A percentile compares a stretch with the other conserved stretches of the same genome.
Conservation (phyloP, 2,329 filamentous ascomycete genomes). For the Pseudocercospora crystallina region DNA sequence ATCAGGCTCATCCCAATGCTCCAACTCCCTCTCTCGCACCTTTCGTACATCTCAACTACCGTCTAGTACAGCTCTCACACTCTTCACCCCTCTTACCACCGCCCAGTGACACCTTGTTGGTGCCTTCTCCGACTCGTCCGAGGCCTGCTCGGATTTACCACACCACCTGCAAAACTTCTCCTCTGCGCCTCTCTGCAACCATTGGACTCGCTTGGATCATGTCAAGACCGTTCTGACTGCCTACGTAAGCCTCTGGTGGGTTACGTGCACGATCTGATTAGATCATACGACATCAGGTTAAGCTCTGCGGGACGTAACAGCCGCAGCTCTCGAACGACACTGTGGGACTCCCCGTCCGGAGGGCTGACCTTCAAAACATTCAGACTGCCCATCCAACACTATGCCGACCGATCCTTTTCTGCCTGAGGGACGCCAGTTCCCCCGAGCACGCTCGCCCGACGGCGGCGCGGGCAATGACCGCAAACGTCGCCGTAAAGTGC, state of each 20-base stretch:
- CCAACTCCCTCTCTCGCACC: too few species aligned
- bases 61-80: too few species aligned
- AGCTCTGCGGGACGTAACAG: too few species aligned
- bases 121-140: too few species aligned
- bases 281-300: conserved; percentile 3
- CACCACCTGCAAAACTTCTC: too few species aligned
- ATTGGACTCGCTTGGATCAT: conserved; percentile 2
- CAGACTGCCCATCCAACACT: not conserved
- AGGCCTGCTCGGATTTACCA: too few species aligned
- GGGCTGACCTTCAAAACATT: not conserved
- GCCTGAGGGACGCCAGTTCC: conserved; percentile 22
- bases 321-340: not conserved
- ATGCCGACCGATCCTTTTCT: conserved; percentile 25
- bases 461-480: conserved; percentile 30
- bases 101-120: too few species aligned
- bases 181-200: not conserved
- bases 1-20: too few species aligned
- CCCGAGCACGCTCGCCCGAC: conserved; percentile 21
- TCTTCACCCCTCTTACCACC: too few species aligned
- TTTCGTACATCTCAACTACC: too few species aligned
- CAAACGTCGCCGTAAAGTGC: conserved; percentile 48
- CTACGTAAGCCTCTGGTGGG: not conserved
- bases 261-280: conserved; percentile 1
- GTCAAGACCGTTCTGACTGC: not conserved
- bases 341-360: not conserved